phyloP scores from a whole-genome alignment of 1,284 basidiomycete species.

The Ustilago xerochloae region DNA sequence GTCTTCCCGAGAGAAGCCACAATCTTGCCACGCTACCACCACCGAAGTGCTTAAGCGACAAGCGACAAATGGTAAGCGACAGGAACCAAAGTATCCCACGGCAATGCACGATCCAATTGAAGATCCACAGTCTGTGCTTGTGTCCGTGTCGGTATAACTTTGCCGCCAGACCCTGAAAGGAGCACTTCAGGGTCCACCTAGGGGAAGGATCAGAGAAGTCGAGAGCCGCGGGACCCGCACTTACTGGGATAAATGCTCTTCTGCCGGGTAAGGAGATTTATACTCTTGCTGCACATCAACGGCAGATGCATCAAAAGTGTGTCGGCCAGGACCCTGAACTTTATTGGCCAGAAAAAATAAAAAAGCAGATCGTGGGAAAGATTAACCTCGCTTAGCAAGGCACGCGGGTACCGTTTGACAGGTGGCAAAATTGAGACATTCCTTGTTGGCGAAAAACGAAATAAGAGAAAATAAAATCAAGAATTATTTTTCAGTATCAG shows the following conservation, averaged over 20 bases:
- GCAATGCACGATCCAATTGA: constrained; percentile 1
- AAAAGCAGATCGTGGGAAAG: constrained; percentile 1
- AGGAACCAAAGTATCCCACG: not conserved
- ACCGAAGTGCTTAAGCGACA: too few relatives aligned
- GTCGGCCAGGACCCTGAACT: not conserved
- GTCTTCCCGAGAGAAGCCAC: too few relatives aligned
- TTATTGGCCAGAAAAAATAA: not conserved
- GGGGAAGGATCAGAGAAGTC: too few relatives aligned
- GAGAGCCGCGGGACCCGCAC: not conserved
- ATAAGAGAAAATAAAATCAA: too few relatives aligned
- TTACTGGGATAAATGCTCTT: too few relatives aligned
- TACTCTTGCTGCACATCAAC: not conserved
- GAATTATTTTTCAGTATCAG: too few relatives aligned
- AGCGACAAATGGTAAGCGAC: too few relatives aligned
- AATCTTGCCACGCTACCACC: not conserved
- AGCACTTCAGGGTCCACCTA: too few relatives aligned
- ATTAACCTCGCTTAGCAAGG: not conserved
- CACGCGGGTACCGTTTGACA: not conserved
- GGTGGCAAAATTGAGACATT: not conserved
- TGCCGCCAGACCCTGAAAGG: too few relatives aligned
- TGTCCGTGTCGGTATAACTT: not conserved
- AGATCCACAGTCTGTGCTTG: not conserved
- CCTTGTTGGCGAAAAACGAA: not conserved
- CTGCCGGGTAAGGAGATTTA: not conserved
- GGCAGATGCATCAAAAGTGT: not conserved